These are phyloP conservation scores for Clonostachys byssicola DNA, from an alignment of 2,329 filamentous ascomycete genomes.

Conservation along the genomic window DNA sequence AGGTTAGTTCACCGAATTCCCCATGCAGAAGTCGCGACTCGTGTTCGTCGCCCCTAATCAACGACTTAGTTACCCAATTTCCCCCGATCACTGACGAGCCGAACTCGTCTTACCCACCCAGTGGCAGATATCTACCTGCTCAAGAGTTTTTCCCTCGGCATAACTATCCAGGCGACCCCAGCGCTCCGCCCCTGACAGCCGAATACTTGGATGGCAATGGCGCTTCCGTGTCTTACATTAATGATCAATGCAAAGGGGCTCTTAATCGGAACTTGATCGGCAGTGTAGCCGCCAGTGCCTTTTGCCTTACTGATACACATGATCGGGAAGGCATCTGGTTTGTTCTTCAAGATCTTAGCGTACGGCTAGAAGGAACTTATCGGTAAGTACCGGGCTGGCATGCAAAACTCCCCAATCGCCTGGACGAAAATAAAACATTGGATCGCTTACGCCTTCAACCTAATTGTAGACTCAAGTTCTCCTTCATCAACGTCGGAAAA, in stretches of 20 bases:
- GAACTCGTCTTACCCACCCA: conserved; percentile 17
- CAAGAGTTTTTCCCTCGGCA: conserved; percentile 29
- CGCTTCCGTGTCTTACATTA: background rate
- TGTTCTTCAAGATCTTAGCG: conserved; percentile 89
- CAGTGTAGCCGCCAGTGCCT: conserved; percentile 83
- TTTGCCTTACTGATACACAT: conserved; percentile 72
- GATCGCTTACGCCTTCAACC: background rate
- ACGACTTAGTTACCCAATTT: too few relatives aligned
- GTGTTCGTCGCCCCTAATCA: too few relatives aligned
- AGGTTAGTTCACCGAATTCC: background rate
- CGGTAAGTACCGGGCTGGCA: conserved; percentile 48
- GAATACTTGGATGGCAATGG: background rate
- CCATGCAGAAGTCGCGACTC: conserved; percentile 5
- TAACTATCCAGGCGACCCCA: conserved; percentile 18
- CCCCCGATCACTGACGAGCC: too few relatives aligned
- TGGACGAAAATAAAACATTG: background rate
- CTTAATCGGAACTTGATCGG: conserved; percentile 91
- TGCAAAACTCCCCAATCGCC: background rate
- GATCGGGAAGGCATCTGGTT: conserved; percentile 94
- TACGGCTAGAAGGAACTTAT: conserved; percentile 88
- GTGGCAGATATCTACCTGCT: conserved; percentile 25
- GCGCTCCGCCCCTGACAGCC: conserved; percentile 12
- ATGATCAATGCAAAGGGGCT: conserved; percentile 15
- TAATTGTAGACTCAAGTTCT: conserved; percentile 53
- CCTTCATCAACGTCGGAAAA: conserved; percentile 80